These are phyloP conservation scores for Eucalyptus albens DNA, from an alignment of 345 rosid species.

Conservation along the genomic window DNA sequence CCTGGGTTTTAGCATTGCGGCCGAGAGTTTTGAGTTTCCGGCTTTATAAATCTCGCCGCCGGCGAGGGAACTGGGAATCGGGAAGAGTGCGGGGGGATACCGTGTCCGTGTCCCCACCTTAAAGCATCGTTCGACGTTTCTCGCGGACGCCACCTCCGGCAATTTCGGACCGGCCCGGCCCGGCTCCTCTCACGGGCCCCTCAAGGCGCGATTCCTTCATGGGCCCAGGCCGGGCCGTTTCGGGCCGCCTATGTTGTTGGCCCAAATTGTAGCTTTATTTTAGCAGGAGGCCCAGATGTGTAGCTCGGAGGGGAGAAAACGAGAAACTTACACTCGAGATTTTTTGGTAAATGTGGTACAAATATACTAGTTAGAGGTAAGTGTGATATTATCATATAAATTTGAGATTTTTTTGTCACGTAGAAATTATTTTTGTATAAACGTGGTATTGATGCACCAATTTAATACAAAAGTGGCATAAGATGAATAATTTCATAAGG, in stretches of 20 bases:
- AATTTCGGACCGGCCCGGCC: neutral
- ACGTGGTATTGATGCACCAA: neutral
- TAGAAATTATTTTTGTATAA: neutral
- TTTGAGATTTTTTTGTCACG: neutral
- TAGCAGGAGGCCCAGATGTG: too few relatives aligned
- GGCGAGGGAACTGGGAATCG: neutral
- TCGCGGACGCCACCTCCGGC: neutral
- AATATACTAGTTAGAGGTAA: neutral
- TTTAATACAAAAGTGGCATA: neutral
- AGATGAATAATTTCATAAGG: too few relatives aligned
- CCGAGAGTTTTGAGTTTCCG: neutral
- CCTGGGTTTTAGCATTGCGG: slow-evolving; percentile 1
- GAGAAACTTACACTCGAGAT: neutral
- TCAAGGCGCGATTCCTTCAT: neutral
- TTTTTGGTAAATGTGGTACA: neutral
- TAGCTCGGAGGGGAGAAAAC: too few relatives aligned
- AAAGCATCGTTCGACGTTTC: neutral
- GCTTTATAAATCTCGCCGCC: neutral
- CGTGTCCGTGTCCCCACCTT: neutral
- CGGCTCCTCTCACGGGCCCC: neutral
- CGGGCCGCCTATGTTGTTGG: neutral
- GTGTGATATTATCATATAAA: neutral
- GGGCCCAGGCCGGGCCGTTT: neutral
- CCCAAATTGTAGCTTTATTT: too few relatives aligned
- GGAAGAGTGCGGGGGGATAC: neutral